Evolutionary conservation across 2,329 filamentous ascomycete genomes (phyloP).

Genomic region (Cladophialophora bantiana): DNA sequence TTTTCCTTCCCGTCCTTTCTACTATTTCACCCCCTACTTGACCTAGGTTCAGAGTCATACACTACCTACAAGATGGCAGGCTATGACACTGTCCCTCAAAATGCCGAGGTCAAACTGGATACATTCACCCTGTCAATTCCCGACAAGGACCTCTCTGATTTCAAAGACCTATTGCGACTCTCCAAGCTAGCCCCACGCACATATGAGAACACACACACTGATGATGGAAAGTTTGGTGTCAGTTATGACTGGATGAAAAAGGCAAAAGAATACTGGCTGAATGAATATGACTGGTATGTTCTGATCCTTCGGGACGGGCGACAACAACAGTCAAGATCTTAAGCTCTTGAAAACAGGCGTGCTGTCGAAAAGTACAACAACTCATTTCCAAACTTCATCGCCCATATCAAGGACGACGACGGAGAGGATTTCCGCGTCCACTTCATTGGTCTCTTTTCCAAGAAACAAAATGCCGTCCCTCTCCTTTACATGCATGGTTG

Average conservation of each 20-base stretch:
- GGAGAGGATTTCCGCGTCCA: constrained; percentile 54
- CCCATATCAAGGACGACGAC: constrained; percentile 50
- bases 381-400: constrained; percentile 59
- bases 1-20: neutral
- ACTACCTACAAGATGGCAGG: constrained; percentile 18
- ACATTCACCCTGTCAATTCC: constrained; percentile 36
- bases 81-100: constrained; percentile 23
- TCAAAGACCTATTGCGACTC: constrained; percentile 56
- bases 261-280: constrained; percentile 26
- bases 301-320: neutral
- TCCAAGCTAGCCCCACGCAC: constrained; percentile 58
- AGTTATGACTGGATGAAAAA: constrained; percentile 25
- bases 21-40: neutral
- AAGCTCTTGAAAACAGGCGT: constrained; percentile 5
- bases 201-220: constrained; percentile 56
- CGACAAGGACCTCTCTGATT: constrained; percentile 54
- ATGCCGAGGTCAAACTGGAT: constrained; percentile 14
- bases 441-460: constrained; percentile 64
- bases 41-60: neutral
- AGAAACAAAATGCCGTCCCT: constrained; percentile 61
- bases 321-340: neutral
- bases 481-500: constrained; percentile 55
- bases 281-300: constrained; percentile 22
- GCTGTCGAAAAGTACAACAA: constrained; percentile 53
- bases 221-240: constrained; percentile 43